phyloP scores from a whole-genome alignment of 2,329 filamentous ascomycete genomes.

The Botryotinia globosa region DNA sequence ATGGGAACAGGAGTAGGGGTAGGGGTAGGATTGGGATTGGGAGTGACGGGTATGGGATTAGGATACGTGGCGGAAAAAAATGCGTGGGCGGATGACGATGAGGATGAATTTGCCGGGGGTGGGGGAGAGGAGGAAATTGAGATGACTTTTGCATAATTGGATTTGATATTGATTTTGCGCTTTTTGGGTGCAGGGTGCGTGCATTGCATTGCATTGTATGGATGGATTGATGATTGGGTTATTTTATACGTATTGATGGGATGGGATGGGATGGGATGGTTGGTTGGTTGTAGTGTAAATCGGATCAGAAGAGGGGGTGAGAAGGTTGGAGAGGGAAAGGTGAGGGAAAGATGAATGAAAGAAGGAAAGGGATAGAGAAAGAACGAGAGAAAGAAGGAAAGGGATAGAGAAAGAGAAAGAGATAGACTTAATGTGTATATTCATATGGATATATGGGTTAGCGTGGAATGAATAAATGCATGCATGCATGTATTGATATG shows the following conservation, averaged over 20 bases:
- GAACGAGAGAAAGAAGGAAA: background rate
- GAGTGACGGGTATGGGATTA: background rate
- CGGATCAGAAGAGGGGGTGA: background rate
- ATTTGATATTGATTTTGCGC: background rate
- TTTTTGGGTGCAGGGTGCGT: background rate
- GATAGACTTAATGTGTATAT: constrained; percentile 1
- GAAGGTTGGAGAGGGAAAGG: background rate
- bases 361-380: background rate
- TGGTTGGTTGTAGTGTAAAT: background rate
- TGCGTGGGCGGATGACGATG: constrained; percentile 70
- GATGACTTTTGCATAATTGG: constrained; percentile 66
- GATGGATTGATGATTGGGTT: background rate
- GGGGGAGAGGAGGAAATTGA: constrained; percentile 71
- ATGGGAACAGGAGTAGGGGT: constrained; percentile 14
- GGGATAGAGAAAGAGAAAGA: background rate
- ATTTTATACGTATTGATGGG: background rate
- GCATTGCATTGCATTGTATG: background rate
- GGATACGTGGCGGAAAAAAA: constrained; percentile 43
- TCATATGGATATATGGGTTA: constrained; percentile 9
- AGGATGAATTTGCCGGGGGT: constrained; percentile 65
- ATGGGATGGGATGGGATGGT: background rate
- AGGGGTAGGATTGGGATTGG: background rate
- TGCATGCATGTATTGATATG: background rate
- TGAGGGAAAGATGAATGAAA: rapidly evolving
- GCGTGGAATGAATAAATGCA: background rate